Conservation (phyloP, 202 grass and related monocot genomes). For the Zizania palustris region DNA sequence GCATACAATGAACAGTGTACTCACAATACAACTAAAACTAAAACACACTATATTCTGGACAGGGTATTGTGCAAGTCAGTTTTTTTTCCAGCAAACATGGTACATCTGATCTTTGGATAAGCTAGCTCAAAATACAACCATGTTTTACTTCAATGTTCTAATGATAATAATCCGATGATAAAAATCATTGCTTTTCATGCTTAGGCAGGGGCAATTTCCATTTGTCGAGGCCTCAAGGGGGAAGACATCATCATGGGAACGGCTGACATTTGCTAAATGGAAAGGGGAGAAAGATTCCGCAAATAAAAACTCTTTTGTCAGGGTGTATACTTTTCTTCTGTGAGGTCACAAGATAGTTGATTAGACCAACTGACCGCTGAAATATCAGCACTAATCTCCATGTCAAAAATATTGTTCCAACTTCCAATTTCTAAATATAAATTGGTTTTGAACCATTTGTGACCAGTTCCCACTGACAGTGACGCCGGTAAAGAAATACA, state of each 20-base stretch:
- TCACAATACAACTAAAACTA: background rate
- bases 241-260: background rate
- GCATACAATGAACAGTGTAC: background rate
- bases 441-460: background rate
- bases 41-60: background rate
- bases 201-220: background rate
- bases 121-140: background rate
- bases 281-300: background rate
- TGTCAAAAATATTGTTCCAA: background rate
- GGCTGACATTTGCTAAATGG: constrained; percentile 1
- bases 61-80: background rate
- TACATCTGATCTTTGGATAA: background rate
- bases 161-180: background rate
- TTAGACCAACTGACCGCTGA: constrained; percentile 29
- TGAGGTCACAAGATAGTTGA: background rate
- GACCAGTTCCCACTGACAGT: background rate
- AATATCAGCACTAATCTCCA: background rate
- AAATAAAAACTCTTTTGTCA: constrained; percentile 10
- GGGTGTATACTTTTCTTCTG: constrained; percentile 9
- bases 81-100: background rate
- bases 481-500: background rate
- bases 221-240: constrained; percentile 11
- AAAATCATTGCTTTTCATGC: background rate
- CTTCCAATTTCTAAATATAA: background rate
- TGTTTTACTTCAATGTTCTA: background rate